Evolutionary conservation across 805 yeast species (phyloP).

Genomic region (Wickerhamiella spandovensis): DNA sequence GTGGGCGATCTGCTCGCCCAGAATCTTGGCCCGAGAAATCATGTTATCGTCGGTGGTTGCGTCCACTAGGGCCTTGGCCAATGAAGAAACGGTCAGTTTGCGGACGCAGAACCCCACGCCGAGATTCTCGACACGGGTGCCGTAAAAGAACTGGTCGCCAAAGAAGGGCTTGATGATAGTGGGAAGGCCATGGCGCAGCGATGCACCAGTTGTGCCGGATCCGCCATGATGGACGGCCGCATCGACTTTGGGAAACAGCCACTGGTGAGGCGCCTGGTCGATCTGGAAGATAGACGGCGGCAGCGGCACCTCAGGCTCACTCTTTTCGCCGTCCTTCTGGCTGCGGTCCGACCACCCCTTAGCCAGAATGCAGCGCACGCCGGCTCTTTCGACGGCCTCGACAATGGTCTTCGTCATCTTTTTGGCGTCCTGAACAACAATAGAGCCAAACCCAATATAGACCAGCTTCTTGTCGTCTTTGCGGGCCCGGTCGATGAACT

Average conservation of each 20-base stretch:
- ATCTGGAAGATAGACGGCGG: slow-evolving; percentile 41
- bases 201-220: slow-evolving; percentile 91
- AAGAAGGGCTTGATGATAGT: slow-evolving; percentile 88
- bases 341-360: slow-evolving; percentile 90
- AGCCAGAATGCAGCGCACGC: slow-evolving; percentile 72
- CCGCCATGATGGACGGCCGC: slow-evolving; percentile 98
- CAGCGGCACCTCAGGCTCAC: slow-evolving; percentile 22
- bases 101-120: slow-evolving; percentile 69
- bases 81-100: slow-evolving; percentile 48
- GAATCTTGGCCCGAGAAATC: slow-evolving; percentile 47
- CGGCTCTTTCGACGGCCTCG: slow-evolving; percentile 67
- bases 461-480: slow-evolving; percentile 54
- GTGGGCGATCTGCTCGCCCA: slow-evolving; percentile 49
- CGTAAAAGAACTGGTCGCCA: slow-evolving; percentile 93
- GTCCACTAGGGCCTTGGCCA: slow-evolving; percentile 55
- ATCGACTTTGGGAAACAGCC: slow-evolving; percentile 81
- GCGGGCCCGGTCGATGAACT: slow-evolving; percentile 52
- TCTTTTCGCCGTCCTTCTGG: slow-evolving; percentile 12
- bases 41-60: slow-evolving; percentile 56
- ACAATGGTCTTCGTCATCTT: slow-evolving; percentile 65
- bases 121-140: slow-evolving; percentile 71
- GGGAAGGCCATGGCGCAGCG: slow-evolving; percentile 74
- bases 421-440: slow-evolving; percentile 73
- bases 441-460: slow-evolving; percentile 92
- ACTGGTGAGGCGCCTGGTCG: slow-evolving; percentile 79